Base-by-base conservation (phyloP, 1,139 yeast genomes). In the Candida labiduridarum region DNA sequence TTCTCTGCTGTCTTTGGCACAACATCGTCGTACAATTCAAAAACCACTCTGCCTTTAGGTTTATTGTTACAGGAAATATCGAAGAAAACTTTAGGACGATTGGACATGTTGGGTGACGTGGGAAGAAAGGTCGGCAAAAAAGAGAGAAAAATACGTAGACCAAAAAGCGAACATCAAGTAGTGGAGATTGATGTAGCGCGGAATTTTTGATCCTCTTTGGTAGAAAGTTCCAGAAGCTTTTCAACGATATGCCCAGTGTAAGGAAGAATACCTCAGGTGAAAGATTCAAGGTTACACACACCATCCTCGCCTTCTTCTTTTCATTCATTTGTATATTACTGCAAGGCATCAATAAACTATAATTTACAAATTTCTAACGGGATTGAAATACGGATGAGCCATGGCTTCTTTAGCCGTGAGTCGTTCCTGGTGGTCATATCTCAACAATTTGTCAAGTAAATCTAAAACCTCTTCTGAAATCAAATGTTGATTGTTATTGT, bases 1-100 rank as follows among this genome's bases (percentile, higher is more conserved):
- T 94, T 94, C 80, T 90, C 97, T 63, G 97, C 84, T 61, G 99
- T 94, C 87, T 92, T 91, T 82, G 99, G 99, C 60, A 87, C 95
- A 64, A 90, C 91, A 68, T 92, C 96, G 76, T 85, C 80, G 88
- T 89, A 91, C 71, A 94, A 87, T 76, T 89, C 61, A 63, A 69
- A 69, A 60, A 33, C 36, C 6, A 33, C 36, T 33, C 36, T 33
- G 15, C 36, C 36, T 16, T 33, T 15, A 3, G 36, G 36, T 8
- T n/a, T 33, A 7, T 16, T 14, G 36, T 33, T 15, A 8, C 36
- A 15, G 36, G 36, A 33, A 15, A 33, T 33, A 33, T 33, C 36
- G 9, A 33, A 33, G 36, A 33, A 33, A 33, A 33, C 36, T 15
- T 33, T 33, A 15, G 36, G 15, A 15, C 36, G 36, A 14, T 33